Evolutionary conservation across 1,284 basidiomycete species (phyloP).

Genomic region (Boletus sp.): DNA sequence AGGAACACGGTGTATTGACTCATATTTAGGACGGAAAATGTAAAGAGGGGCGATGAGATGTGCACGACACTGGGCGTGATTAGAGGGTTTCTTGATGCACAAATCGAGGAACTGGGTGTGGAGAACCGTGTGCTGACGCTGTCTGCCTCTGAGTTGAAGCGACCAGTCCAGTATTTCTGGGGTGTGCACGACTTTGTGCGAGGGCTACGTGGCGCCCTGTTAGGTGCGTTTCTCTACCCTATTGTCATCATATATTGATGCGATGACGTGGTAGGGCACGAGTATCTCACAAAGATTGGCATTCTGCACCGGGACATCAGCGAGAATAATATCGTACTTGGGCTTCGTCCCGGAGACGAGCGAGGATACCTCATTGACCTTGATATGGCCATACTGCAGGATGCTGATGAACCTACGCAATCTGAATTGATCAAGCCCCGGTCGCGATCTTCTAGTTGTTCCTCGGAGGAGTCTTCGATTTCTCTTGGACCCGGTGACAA

Average conservation of each 20-base stretch:
- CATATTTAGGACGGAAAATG: slow-evolving; percentile 1
- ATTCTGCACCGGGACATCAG: slow-evolving; percentile 23
- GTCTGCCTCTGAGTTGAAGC: slow-evolving; percentile 5
- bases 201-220: slow-evolving; percentile 10
- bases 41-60: too few relatives aligned
- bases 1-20: too few relatives aligned
- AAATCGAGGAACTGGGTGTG: neutral
- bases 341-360: slow-evolving; percentile 11
- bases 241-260: neutral
- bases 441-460: neutral
- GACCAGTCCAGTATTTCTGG: slow-evolving; percentile 18
- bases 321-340: slow-evolving; percentile 25
- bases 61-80: slow-evolving; percentile 11
- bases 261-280: slow-evolving; percentile 13
- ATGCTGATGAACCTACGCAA: neutral
- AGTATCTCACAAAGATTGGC: slow-evolving; percentile 15
- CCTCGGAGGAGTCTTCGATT: neutral
- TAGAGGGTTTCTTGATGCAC: neutral
- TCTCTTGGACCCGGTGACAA: neutral
- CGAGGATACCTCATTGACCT: slow-evolving; percentile 25
- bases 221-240: slow-evolving; percentile 3
- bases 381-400: slow-evolving; percentile 17
- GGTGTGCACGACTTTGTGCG: too few relatives aligned
- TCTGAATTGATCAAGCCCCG: too few relatives aligned
- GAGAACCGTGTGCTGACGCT: slow-evolving; percentile 8